phyloP scores from a whole-genome alignment of 2,329 filamentous ascomycete species.

The Aspergillus versicolor region DNA sequence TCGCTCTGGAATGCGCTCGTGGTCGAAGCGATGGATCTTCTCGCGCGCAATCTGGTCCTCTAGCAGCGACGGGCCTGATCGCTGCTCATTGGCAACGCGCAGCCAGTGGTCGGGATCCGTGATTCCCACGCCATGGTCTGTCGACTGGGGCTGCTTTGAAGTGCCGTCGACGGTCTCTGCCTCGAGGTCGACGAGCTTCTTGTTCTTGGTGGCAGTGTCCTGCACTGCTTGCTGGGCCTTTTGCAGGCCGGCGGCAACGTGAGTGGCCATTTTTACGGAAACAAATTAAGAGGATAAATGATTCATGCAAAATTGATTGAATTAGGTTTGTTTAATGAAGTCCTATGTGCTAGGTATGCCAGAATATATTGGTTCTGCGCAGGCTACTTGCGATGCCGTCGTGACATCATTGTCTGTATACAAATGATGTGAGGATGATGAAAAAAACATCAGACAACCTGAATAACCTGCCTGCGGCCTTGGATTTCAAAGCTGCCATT shows the following conservation, averaged over 20 bases:
- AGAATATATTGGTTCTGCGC: too few relatives aligned
- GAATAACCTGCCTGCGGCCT: background rate
- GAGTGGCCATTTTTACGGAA: conserved; percentile 24
- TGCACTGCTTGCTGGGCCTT: conserved; percentile 30
- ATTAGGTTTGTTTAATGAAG: too few relatives aligned
- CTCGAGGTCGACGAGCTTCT: conserved; percentile 63
- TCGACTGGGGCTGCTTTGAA: conserved; percentile 63
- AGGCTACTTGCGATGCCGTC: background rate
- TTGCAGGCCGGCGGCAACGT: conserved; percentile 28
- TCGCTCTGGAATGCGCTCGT: conserved; percentile 67
- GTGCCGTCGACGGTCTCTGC: conserved; percentile 54
- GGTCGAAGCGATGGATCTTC: conserved; percentile 73
- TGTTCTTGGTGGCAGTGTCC: conserved; percentile 25
- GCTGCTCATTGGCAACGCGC: conserved; percentile 59
- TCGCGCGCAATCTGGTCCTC: conserved; percentile 73
- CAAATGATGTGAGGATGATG: conserved; percentile 5
- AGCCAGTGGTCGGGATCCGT: conserved; percentile 77
- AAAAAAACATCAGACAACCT: background rate
- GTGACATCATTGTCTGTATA: conserved; percentile 3
- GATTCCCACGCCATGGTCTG: conserved; percentile 75
- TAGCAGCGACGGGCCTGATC: conserved; percentile 65
- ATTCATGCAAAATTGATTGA: too few relatives aligned
- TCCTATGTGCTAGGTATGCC: background rate
- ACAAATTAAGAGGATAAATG: background rate
- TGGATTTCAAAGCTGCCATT: conserved; percentile 2